Conservation (phyloP, 2,329 filamentous ascomycete genomes). For the Aschersonia sp. region DNA sequence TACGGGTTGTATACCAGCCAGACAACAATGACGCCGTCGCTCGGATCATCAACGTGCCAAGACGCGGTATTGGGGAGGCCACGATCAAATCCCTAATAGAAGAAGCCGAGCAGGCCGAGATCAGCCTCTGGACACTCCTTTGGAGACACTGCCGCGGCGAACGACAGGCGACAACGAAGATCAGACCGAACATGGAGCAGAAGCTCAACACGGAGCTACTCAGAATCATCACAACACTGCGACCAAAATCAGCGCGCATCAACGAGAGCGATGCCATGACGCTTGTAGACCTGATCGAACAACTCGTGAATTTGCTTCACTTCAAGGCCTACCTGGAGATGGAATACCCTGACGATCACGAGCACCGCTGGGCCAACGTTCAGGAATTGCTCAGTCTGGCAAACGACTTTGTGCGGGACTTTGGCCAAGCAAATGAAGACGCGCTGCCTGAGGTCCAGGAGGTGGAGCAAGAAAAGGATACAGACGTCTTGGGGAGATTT, state of each 20-base stretch:
- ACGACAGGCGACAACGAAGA: slow-evolving; percentile 30
- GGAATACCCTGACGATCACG: slow-evolving; percentile 58
- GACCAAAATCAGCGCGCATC: slow-evolving; percentile 14
- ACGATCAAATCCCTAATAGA: slow-evolving; percentile 62
- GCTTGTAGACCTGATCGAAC: slow-evolving; percentile 34
- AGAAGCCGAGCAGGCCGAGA: slow-evolving; percentile 55
- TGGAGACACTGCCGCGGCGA: slow-evolving; percentile 36
- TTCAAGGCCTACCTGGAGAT: slow-evolving; percentile 62
- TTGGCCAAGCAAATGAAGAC: slow-evolving; percentile 33
- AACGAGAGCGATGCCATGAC: slow-evolving; percentile 13
- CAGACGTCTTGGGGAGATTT: slow-evolving; percentile 55
- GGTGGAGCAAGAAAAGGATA: slow-evolving; percentile 51
- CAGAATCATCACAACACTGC: slow-evolving; percentile 21
- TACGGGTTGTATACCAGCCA: slow-evolving; percentile 71
- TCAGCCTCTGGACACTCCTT: slow-evolving; percentile 65
- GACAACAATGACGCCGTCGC: slow-evolving; percentile 76
- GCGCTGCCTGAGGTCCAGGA: slow-evolving; percentile 54
- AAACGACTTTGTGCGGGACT: slow-evolving; percentile 46
- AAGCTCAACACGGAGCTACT: slow-evolving; percentile 37
- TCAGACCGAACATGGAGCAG: slow-evolving; percentile 35
- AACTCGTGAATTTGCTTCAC: slow-evolving; percentile 47
- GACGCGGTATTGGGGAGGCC: slow-evolving; percentile 64
- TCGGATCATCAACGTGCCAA: slow-evolving; percentile 72
- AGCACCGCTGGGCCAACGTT: slow-evolving; percentile 74
- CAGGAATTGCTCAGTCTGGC: slow-evolving; percentile 76